Evolutionary conservation across 768 basidiomycete species (phyloP).

Genomic region (Infundibulicybe gibba): DNA sequence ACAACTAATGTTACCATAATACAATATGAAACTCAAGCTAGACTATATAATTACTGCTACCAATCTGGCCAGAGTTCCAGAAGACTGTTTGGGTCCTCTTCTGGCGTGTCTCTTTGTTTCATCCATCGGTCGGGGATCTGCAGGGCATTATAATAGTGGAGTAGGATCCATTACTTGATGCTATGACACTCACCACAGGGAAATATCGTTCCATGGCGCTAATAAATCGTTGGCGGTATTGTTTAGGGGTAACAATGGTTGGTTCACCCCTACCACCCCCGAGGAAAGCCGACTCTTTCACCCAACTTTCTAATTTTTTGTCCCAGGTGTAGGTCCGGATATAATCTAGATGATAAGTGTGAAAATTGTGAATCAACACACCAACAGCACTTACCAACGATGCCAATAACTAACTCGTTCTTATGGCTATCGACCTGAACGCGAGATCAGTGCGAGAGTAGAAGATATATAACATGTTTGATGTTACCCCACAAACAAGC

Average conservation of each 20-base stretch:
- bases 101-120: conserved; percentile 77
- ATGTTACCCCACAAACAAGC: conserved; percentile 72
- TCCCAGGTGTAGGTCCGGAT: conserved; percentile 98
- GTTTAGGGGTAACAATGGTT: conserved; percentile 94
- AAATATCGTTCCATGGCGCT: conserved; percentile 91
- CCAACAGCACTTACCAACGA: conserved; percentile 70
- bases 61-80: conserved; percentile 65
- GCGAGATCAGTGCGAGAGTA: background rate
- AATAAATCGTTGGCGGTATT: conserved; percentile 85
- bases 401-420: conserved; percentile 92
- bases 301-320: conserved; percentile 97
- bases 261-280: conserved; percentile 87
- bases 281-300: conserved; percentile 91
- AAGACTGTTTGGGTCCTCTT: conserved; percentile 62
- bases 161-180: conserved; percentile 3
- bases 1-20: background rate
- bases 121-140: conserved; percentile 90
- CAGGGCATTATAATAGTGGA: too few species aligned
- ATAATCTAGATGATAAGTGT: conserved; percentile 55
- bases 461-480: background rate
- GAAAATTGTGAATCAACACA: background rate
- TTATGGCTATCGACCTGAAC: conserved; percentile 74
- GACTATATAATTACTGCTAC: conserved; percentile 23
- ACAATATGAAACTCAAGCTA: background rate
- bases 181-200: conserved; percentile 55